phyloP scores from a whole-genome alignment of 2,329 filamentous ascomycete species.

The Botrytis squamosa region DNA sequence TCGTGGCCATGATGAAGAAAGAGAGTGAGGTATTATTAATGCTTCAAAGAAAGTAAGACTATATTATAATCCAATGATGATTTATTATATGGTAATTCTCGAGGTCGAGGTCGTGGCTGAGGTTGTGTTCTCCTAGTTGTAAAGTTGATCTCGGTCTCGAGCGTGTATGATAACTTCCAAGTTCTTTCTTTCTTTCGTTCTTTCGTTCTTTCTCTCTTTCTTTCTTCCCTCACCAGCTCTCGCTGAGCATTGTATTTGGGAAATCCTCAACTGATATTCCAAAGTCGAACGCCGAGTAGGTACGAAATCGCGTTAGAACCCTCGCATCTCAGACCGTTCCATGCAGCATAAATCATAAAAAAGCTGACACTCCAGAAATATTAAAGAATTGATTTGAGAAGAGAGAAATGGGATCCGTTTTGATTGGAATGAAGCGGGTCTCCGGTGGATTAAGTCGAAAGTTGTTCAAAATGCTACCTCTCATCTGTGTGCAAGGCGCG shows the following conservation, averaged over 20 bases:
- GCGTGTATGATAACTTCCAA: neutral
- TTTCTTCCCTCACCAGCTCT: constrained; percentile 29
- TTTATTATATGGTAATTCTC: neutral
- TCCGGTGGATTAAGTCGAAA: constrained; percentile 4
- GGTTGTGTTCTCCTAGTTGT: neutral
- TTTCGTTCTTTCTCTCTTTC: constrained; percentile 20
- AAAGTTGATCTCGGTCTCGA: constrained; percentile 2
- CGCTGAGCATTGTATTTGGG: constrained; percentile 30
- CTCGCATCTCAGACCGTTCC: constrained; percentile 7
- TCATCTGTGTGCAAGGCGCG: neutral
- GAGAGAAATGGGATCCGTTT: constrained; percentile 2
- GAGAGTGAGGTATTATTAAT: neutral
- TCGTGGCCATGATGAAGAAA: constrained; percentile 48
- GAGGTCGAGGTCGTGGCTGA: constrained; percentile 7
- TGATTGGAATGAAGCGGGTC: constrained; percentile 16
- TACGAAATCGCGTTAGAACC: constrained; percentile 10
- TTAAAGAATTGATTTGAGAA: constrained; percentile 8
- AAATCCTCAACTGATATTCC: constrained; percentile 2
- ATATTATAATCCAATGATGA: neutral
- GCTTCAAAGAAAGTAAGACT: constrained; percentile 1
- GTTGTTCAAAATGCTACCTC: constrained; percentile 13
- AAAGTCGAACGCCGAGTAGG: constrained; percentile 13
- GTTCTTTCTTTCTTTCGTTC: neutral
- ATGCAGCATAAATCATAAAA: constrained; percentile 10
- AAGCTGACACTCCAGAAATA: neutral